These are phyloP conservation scores for Aspergillus floridensis DNA, from an alignment of 2,329 filamentous ascomycete species.

Conservation along the genomic window DNA sequence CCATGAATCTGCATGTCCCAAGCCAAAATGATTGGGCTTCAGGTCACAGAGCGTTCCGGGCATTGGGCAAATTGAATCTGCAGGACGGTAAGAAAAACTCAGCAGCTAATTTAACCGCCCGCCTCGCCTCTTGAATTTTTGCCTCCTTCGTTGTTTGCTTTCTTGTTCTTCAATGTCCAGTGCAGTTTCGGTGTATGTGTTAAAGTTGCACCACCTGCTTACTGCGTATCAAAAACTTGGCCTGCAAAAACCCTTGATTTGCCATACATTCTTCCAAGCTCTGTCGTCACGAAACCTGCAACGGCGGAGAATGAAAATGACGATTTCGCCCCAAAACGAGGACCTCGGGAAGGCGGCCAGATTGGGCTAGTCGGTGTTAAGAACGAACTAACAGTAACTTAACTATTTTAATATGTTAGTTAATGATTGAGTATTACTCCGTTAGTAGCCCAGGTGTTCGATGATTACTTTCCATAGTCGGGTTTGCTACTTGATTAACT, in stretches of 20 bases:
- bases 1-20: background rate
- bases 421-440: too few species aligned
- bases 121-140: conserved; percentile 5
- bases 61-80: conserved; percentile 2
- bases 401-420: background rate
- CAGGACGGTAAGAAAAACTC: conserved; percentile 18
- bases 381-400: background rate
- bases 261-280: too few species aligned
- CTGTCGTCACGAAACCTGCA: background rate
- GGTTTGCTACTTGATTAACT: background rate
- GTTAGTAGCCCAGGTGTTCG: too few species aligned
- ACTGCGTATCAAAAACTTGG: too few species aligned
- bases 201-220: too few species aligned
- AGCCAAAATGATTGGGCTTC: background rate
- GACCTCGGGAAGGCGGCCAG: background rate
- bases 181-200: too few species aligned
- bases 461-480: too few species aligned
- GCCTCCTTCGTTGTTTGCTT: conserved; percentile 2
- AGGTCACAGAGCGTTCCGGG: background rate
- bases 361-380: background rate
- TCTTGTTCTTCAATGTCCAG: background rate
- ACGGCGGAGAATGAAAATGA: background rate
- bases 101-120: background rate
- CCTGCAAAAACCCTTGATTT: too few species aligned
- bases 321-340: background rate